phyloP scores from a whole-genome alignment of 2,329 filamentous ascomycete genomes.

The Xylaria arbuscula region DNA sequence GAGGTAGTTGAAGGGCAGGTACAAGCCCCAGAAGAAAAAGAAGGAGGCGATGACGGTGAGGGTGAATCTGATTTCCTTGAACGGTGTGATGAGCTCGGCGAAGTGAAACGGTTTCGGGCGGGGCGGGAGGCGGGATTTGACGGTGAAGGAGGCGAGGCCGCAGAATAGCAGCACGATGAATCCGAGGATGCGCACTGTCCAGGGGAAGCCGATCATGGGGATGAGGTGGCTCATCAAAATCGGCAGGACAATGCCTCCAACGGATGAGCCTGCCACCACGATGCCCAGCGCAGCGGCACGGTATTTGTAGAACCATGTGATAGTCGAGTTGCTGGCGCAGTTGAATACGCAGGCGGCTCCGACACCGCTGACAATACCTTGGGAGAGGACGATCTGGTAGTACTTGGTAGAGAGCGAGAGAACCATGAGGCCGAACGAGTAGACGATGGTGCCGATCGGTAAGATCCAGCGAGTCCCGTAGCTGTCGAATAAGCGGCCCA shows the following conservation, averaged over 20 bases:
- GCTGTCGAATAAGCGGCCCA: conserved; percentile 39
- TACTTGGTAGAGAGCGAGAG: conserved; percentile 58
- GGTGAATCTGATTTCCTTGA: conserved; percentile 53
- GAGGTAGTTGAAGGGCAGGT: conserved; percentile 38
- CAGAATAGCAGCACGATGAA: conserved; percentile 54
- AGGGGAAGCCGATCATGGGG: conserved; percentile 53
- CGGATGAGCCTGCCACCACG: conserved; percentile 58
- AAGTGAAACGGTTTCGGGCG: conserved; percentile 56
- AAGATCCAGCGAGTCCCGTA: conserved; percentile 54
- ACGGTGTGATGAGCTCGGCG: conserved; percentile 58
- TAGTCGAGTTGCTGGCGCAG: conserved; percentile 35
- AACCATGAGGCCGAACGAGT: conserved; percentile 72
- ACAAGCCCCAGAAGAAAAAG: conserved; percentile 39
- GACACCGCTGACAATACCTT: conserved; percentile 50
- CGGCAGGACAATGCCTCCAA: conserved; percentile 66
- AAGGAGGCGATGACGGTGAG: conserved; percentile 29
- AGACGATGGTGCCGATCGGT: conserved; percentile 61
- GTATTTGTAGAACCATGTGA: conserved; percentile 35
- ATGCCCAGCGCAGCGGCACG: conserved; percentile 37
- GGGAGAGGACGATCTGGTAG: conserved; percentile 56
- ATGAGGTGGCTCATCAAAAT: conserved; percentile 67
- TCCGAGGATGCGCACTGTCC: conserved; percentile 53
- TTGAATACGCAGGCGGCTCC: conserved; percentile 45
- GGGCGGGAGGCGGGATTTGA: conserved; percentile 53
- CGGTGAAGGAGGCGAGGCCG: conserved; percentile 46